These are phyloP conservation scores for Xylariomycetidae sp. DNA, from an alignment of 2,329 filamentous ascomycete species.

Conservation along the genomic window DNA sequence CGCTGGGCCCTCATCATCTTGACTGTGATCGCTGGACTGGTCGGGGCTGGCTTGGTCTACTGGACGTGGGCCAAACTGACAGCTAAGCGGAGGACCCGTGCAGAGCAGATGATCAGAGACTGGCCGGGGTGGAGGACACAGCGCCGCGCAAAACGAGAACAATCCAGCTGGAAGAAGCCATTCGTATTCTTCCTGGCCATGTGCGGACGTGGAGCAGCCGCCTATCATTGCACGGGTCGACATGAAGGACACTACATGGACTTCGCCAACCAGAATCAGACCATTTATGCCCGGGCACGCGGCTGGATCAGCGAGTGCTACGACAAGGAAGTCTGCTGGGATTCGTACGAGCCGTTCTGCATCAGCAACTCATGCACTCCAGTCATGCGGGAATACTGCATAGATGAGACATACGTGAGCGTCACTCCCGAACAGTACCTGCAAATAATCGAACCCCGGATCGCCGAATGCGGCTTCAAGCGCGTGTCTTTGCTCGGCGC, in stretches of 20 bases:
- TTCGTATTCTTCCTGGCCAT: background rate
- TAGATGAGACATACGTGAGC: background rate
- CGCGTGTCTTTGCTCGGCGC: background rate
- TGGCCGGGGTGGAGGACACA: constrained; percentile 1
- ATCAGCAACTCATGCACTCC: too few relatives aligned
- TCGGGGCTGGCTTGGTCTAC: background rate
- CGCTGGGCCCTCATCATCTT: constrained; percentile 2
- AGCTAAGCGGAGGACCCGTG: constrained; percentile 1
- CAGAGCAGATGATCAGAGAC: background rate
- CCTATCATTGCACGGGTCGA: constrained; percentile 1
- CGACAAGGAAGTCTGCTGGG: background rate
- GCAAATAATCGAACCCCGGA: background rate
- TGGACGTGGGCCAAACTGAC: background rate
- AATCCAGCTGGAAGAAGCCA: background rate
- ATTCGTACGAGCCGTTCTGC: background rate
- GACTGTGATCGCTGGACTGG: background rate
- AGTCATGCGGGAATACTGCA: too few relatives aligned
- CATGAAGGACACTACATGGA: background rate
- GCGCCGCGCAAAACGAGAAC: background rate
- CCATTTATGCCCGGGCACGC: constrained; percentile 4
- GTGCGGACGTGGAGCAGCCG: background rate
- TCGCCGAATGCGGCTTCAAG: constrained; percentile 4
- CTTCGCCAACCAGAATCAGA: constrained; percentile 5
- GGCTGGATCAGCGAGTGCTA: constrained; percentile 8
- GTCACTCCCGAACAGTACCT: background rate